Evolutionary conservation across 2,329 filamentous ascomycete species (phyloP), one percentile per base, ranked within the genome.

Genomic region (Trichoderma sp.): DNA sequence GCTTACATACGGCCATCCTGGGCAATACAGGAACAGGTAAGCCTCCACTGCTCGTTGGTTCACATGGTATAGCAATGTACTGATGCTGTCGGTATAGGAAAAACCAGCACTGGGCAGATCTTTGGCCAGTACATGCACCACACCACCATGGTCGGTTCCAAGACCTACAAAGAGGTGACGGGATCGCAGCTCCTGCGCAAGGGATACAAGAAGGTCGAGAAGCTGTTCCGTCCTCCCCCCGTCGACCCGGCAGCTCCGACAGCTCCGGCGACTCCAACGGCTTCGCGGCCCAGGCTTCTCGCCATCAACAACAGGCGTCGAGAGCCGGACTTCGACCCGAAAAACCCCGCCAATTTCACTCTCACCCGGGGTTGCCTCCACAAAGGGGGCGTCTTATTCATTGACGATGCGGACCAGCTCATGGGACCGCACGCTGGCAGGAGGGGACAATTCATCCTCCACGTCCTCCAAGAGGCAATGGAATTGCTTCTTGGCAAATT

Each of bases 21-120:
- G 60, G 60, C 26, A 63, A 63, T 17, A 39, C 60, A 5, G 60
- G 50, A n/a, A 63, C 50, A 26, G 60, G 60, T 63, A 30, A 47
- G 41, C 26, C 28, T 30, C 12, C 2, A n/a, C 12, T 55, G 15
- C 21, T 7, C 5, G 30, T 24, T 5, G 5, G 2, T 7, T 34
- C 15, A 39, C 5, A 39, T 26, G 15, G 1, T 1, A 30, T 10
- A 44, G 5, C 10, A 44, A 2, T 2, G 7, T 30, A 44, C 43
- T 52, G 15, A 61, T 21, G 17, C 6, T 14, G 34, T 24, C 1
- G 3, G 17, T 2, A 3, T 17, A 63, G 60, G 59, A 5, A 63
- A 63, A 44, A 55, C 60, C 7, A 63, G 41, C 4, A 39, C 55
- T 30, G 50, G 50, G 7, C 43, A 51, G 39, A 26, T 63, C 9